phyloP scores from a whole-genome alignment of 768 basidiomycete species.

The Cyclocybe aegerita region DNA sequence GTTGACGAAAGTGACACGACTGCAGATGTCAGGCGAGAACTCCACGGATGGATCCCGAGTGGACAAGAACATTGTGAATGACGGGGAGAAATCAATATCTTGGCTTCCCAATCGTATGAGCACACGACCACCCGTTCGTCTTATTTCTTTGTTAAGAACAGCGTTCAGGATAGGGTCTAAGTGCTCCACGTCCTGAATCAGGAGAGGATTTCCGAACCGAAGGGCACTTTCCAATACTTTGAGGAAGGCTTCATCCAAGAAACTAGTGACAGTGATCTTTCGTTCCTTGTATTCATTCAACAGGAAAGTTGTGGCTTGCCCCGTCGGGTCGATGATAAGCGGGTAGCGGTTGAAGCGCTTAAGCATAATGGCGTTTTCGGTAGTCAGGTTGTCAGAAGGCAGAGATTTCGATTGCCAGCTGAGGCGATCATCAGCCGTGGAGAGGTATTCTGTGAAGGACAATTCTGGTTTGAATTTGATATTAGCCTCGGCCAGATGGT shows the following conservation, averaged over 20 bases:
- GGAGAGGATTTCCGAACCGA: slow-evolving; percentile 94
- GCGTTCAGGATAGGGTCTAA: slow-evolving; percentile 97
- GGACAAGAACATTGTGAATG: slow-evolving; percentile 99
- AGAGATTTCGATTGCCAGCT: slow-evolving; percentile 94
- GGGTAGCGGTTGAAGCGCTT: slow-evolving; percentile 98
- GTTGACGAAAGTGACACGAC: slow-evolving; percentile 93
- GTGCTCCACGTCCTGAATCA: slow-evolving; percentile 98
- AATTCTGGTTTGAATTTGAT: slow-evolving; percentile 92
- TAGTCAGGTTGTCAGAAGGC: slow-evolving; percentile 94
- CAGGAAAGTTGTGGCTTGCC: slow-evolving; percentile 93
- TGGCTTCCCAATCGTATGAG: slow-evolving; percentile 95
- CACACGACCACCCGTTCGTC: slow-evolving; percentile 95
- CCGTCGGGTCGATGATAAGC: slow-evolving; percentile 96
- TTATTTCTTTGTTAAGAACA: slow-evolving; percentile 94
- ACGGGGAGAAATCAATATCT: slow-evolving; percentile 98
- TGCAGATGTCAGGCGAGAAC: slow-evolving; percentile 98
- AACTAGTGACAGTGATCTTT: slow-evolving; percentile 97
- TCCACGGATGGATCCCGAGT: slow-evolving; percentile 97
- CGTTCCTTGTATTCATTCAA: slow-evolving; percentile 93
- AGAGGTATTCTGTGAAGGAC: slow-evolving; percentile 92
- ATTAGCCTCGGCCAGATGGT: slow-evolving; percentile 84
- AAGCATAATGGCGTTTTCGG: slow-evolving; percentile 99
- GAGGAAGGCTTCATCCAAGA: slow-evolving; percentile 97
- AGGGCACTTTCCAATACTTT: slow-evolving; percentile 98
- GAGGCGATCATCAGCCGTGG: slow-evolving; percentile 94